Conservation (phyloP, 306 rosid genomes). For the Lathyrus oleraceus region DNA sequence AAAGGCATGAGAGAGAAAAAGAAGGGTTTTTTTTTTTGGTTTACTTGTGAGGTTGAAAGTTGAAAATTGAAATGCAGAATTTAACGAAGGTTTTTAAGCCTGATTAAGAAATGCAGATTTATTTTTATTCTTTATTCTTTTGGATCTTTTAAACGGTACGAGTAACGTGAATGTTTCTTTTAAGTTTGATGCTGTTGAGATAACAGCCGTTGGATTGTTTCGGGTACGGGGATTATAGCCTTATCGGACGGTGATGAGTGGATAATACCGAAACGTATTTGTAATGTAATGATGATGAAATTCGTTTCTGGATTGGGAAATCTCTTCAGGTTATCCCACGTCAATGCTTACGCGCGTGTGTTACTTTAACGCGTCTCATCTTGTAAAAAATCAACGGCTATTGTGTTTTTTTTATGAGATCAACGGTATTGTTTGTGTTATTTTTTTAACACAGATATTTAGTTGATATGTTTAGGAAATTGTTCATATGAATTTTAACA, state of each 20-base stretch:
- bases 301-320: constrained; percentile 13
- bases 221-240: neutral
- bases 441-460: too few relatives aligned
- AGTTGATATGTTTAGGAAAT: too few relatives aligned
- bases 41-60: neutral
- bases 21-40: constrained; percentile 34
- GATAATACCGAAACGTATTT: neutral
- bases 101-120: constrained; percentile 19
- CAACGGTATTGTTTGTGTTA: too few relatives aligned
- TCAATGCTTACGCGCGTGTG: constrained; percentile 31
- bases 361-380: neutral
- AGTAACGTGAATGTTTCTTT: neutral
- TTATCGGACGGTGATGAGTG: neutral
- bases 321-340: neutral
- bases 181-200: neutral
- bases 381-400: too few relatives aligned
- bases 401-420: too few relatives aligned
- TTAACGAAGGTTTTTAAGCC: constrained; percentile 35
- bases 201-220: constrained; percentile 36
- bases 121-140: neutral
- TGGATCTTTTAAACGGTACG: constrained; percentile 1
- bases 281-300: neutral
- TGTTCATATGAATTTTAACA: too few relatives aligned
- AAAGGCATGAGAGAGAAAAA: constrained; percentile 45
- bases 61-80: constrained; percentile 30